A percentile compares a stretch with the other conserved stretches of the same genome.
phyloP scores from a whole-genome alignment of 1,284 basidiomycete species.

The Crepidotus sp. region DNA sequence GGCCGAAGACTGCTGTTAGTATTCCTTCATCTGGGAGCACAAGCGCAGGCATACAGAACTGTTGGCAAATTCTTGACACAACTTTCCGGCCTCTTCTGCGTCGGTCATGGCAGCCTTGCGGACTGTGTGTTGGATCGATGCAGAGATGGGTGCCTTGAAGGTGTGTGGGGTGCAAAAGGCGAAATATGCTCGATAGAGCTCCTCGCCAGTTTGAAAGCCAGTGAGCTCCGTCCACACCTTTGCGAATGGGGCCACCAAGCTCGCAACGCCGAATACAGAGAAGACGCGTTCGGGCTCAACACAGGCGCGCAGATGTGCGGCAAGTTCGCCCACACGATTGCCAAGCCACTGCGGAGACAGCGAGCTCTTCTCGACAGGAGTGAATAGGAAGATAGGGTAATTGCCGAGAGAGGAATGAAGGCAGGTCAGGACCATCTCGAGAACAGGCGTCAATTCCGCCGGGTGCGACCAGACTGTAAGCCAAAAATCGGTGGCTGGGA shows the following conservation, averaged over 20 bases:
- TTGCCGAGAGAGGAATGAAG: conserved; percentile 34
- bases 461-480: conserved; percentile 40
- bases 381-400: conserved; percentile 47
- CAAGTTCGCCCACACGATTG: conserved; percentile 29
- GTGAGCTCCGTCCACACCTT: conserved; percentile 31
- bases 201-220: conserved; percentile 28
- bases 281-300: conserved; percentile 37
- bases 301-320: conserved; percentile 28
- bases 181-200: conserved; percentile 38
- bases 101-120: conserved; percentile 29
- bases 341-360: conserved; percentile 26
- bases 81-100: conserved; percentile 28
- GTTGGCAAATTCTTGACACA: conserved; percentile 42
- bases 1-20: conserved; percentile 26
- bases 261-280: conserved; percentile 36
- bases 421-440: conserved; percentile 43
- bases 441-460: conserved; percentile 24
- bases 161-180: conserved; percentile 32
- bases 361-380: conserved; percentile 17
- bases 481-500: conserved; percentile 32
- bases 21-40: conserved; percentile 15
- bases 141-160: conserved; percentile 22
- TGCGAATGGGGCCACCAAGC: conserved; percentile 31
- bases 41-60: conserved; percentile 28
- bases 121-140: conserved; percentile 25